These are phyloP conservation scores for Rhodamnia argentea DNA, from an alignment of 345 rosid species.

Conservation along the genomic window DNA sequence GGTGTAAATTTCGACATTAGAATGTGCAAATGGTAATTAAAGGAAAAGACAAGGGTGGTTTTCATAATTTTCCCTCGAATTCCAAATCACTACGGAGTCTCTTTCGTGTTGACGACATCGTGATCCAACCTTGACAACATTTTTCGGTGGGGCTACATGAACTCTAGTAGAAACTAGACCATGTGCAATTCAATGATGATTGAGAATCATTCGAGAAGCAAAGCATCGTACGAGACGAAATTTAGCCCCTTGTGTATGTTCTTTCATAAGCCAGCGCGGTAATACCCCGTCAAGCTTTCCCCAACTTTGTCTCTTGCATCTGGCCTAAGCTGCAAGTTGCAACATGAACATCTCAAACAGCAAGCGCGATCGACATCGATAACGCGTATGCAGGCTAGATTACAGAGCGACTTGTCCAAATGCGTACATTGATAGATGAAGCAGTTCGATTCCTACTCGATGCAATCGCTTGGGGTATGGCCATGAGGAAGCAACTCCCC, in stretches of 20 bases:
- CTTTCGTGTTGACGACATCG: not conserved
- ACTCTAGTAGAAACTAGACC: not conserved
- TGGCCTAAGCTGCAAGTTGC: not conserved
- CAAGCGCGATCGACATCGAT: not conserved
- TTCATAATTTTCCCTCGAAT: not conserved
- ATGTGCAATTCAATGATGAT: not conserved
- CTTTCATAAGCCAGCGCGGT: not conserved
- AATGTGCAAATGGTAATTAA: not conserved
- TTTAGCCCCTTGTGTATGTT: not conserved
- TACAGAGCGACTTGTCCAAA: not conserved
- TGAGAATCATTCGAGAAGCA: not conserved
- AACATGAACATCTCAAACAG: not conserved
- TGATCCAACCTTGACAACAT: not conserved
- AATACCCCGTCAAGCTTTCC: not conserved
- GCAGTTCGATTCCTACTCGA: not conserved
- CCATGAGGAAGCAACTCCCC: not conserved
- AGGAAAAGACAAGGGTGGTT: not conserved
- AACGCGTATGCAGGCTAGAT: not conserved
- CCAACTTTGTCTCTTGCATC: not conserved
- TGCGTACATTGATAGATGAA: not conserved
- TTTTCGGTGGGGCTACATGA: not conserved
- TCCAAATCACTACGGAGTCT: not conserved
- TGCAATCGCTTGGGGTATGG: not conserved
- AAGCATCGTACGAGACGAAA: not conserved
- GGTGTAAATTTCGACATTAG: not conserved